Evolutionary conservation across 768 basidiomycete genomes (phyloP).

Genomic region (Brasilioporus rufonigricans): DNA sequence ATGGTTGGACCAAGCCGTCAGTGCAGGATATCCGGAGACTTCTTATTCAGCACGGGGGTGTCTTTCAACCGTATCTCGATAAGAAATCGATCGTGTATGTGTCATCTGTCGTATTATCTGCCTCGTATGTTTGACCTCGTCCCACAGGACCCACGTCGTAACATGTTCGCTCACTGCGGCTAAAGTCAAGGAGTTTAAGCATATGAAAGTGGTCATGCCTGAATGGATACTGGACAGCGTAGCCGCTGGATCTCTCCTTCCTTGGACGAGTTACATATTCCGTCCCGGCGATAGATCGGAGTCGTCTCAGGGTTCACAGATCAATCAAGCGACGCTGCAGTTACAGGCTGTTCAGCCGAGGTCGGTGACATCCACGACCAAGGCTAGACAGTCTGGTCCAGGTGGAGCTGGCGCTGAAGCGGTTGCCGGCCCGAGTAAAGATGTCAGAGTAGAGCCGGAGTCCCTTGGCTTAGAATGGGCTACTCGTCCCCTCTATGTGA

Average conservation of each 20-base stretch:
- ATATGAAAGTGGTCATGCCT: conserved; percentile 87
- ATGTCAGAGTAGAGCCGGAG: neutral
- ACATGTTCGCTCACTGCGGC: conserved; percentile 88
- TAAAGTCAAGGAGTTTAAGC: conserved; percentile 84
- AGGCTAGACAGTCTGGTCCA: neutral
- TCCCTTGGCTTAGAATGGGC: conserved; percentile 6
- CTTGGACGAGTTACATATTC: conserved; percentile 78
- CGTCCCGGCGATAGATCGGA: conserved; percentile 48
- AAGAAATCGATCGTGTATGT: conserved; percentile 70
- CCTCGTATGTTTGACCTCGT: conserved; percentile 1
- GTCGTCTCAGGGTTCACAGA: conserved; percentile 43
- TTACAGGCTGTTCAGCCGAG: conserved; percentile 5
- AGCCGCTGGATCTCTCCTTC: conserved; percentile 61
- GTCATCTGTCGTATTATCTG: neutral
- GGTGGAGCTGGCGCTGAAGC: neutral
- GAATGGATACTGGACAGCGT: conserved; percentile 87
- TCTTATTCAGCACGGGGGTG: conserved; percentile 80
- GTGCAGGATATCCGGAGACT: conserved; percentile 80
- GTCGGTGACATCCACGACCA: neutral
- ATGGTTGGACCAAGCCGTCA: conserved; percentile 86
- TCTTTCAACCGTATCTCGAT: conserved; percentile 81
- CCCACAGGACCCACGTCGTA: conserved; percentile 79
- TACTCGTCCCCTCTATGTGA: conserved; percentile 33
- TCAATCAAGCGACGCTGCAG: conserved; percentile 19
- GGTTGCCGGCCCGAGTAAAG: conserved; percentile 1